Conservation (phyloP, 345 rosid genomes). For the Gossypium arboreum region DNA sequence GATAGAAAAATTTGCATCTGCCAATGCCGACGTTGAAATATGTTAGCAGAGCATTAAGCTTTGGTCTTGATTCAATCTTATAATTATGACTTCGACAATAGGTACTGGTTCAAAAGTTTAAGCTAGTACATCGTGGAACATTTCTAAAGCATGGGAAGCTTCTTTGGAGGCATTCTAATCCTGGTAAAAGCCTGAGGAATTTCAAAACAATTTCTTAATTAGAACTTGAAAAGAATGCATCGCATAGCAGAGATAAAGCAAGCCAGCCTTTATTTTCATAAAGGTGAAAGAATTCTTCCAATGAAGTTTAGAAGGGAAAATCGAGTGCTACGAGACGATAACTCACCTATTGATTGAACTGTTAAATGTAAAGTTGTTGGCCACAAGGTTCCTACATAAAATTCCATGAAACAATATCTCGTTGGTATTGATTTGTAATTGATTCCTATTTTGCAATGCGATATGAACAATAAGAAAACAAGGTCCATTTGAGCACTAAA, state of each 20-base stretch:
- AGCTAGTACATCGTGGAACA: constrained; percentile 24
- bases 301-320: background rate
- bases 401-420: constrained; percentile 2
- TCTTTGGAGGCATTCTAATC: constrained; percentile 38
- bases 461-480: background rate
- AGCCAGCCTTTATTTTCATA: background rate
- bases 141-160: constrained; percentile 31
- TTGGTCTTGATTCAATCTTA: background rate
- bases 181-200: constrained; percentile 28
- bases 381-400: constrained; percentile 33
- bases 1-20: constrained; percentile 33
- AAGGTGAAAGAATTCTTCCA: background rate
- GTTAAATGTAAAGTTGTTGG: constrained; percentile 34
- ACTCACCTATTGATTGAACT: constrained; percentile 25
- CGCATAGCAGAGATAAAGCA: background rate
- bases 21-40: background rate
- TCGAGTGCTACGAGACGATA: background rate
- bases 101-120: background rate
- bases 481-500: background rate
- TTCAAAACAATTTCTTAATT: constrained; percentile 8
- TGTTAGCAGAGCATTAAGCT: background rate
- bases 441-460: background rate
- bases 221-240: background rate
- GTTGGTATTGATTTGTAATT: background rate
- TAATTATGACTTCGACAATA: background rate